Base-by-base conservation (phyloP, 2,329 filamentous ascomycete species). In the Arthrobotrys megalospora region DNA sequence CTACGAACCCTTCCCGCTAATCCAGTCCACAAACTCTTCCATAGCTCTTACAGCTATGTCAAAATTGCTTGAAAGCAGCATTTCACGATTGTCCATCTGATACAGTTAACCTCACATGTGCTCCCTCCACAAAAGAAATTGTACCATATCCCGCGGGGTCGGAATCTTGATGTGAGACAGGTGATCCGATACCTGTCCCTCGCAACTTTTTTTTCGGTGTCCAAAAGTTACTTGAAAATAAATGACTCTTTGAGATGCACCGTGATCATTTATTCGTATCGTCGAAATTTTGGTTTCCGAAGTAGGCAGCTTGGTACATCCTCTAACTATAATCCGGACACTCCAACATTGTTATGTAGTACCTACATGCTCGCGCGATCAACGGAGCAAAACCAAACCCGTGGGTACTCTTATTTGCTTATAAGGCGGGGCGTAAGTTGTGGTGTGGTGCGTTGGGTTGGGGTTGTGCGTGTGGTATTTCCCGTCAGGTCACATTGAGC, bases 401-500 rank as follows among this genome's bases (percentile, higher is more conserved):
- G 24, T 28, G 24, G 24, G 24, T 28, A 28, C 24, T 28, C 24
- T 28, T 28, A 28, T 28, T 28, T 28, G 24, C n/a, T n/a, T n/a
- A n/a, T n/a, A n/a, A 28, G 24, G 24, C 24, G 24, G 24, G 24
- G 11, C n/a, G n/a, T n/a, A n/a, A n/a, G n/a, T n/a, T 16, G 24
- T 53, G 52, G 52, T 47, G 41, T 62, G 53, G 32, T 50, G 52
- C 50, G 66, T 50, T 62, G 55, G 32, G 14, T 21, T 63, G 28
- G 12, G 14, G 43, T 71, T 32, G n/a, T 24, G 47, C 14, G 43
- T 63, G 67, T 63, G 67, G 67, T 63, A 64, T 64, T 71, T 71
- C 28, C 28, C 36, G 19, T 38, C 50, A 43, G 68, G 68, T 64
- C 58, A 72, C 48, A 65, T 52, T 72, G 58, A 11, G 52, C 21